A percentile compares a stretch with the other conserved stretches of the same genome.
Evolutionary conservation across 176 grass and related monocot species (phyloP).

Genomic region (Thalia dealbata): DNA sequence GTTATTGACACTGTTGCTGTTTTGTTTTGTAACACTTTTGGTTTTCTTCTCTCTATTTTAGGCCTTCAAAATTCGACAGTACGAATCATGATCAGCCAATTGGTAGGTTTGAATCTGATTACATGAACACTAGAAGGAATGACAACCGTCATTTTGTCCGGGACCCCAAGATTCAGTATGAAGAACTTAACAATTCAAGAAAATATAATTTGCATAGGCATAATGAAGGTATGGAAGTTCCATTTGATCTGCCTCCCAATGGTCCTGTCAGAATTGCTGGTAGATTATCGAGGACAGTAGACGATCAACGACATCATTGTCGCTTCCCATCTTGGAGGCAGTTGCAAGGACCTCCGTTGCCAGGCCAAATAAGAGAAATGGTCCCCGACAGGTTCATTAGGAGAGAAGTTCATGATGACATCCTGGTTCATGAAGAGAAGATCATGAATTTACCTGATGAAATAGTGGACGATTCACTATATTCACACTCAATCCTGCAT

Average conservation of each 20-base stretch:
- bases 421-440: neutral
- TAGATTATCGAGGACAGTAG: neutral
- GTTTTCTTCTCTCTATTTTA: slow-evolving; percentile 1
- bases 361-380: neutral
- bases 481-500: slow-evolving; percentile 17
- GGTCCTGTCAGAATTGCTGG: slow-evolving; percentile 1
- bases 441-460: neutral
- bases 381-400: slow-evolving; percentile 3
- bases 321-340: slow-evolving; percentile 23
- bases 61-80: slow-evolving; percentile 24
- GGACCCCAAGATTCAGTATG: neutral
- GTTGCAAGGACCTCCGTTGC: neutral
- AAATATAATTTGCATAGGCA: slow-evolving; percentile 10
- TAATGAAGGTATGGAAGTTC: slow-evolving; percentile 10
- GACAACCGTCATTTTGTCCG: slow-evolving; percentile 6
- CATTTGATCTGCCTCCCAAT: slow-evolving; percentile 5
- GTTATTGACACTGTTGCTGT: neutral
- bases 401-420: slow-evolving; percentile 1
- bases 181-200: slow-evolving; percentile 16
- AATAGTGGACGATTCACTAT: slow-evolving; percentile 19
- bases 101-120: slow-evolving; percentile 15
- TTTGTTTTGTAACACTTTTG: neutral
- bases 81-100: slow-evolving; percentile 16
- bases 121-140: slow-evolving; percentile 13
- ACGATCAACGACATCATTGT: neutral